Evolutionary conservation across 2,329 filamentous ascomycete genomes (phyloP).

Genomic region (Fusarium armeniacum): DNA sequence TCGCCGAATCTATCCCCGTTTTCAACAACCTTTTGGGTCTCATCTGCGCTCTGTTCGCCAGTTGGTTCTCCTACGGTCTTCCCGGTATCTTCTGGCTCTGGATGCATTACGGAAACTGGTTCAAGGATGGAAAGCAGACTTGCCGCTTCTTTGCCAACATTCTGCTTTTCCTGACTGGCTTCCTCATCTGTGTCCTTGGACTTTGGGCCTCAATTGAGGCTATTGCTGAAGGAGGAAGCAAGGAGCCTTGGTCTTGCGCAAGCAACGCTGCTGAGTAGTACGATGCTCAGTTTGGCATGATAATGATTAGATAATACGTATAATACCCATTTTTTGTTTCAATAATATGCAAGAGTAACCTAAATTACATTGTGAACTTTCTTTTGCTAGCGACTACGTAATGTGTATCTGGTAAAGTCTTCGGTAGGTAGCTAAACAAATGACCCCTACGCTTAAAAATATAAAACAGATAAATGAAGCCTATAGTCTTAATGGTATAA

Average conservation of each 20-base stretch:
- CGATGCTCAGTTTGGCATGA: fast-evolving
- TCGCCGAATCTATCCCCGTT: slow-evolving; percentile 77
- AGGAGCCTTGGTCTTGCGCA: slow-evolving; percentile 56
- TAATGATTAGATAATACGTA: slow-evolving; percentile 1
- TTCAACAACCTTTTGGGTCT: slow-evolving; percentile 76
- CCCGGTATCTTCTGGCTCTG: slow-evolving; percentile 64
- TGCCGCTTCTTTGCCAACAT: slow-evolving; percentile 54
- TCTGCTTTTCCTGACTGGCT: slow-evolving; percentile 52
- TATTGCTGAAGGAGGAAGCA: slow-evolving; percentile 51
- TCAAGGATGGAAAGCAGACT: slow-evolving; percentile 51
- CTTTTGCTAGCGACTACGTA: too few species aligned
- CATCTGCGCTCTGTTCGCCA: slow-evolving; percentile 73
- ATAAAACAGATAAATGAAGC: too few species aligned
- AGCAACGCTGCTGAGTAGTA: slow-evolving; percentile 48
- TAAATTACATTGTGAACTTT: too few species aligned
- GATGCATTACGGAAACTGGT: slow-evolving; percentile 61
- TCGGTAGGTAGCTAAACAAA: too few species aligned
- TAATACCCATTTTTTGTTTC: slow-evolving; percentile 15
- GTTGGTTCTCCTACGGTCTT: slow-evolving; percentile 73
- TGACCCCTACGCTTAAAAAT: too few species aligned
- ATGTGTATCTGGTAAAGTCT: too few species aligned
- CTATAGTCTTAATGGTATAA: too few species aligned
- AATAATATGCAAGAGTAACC: not conserved
- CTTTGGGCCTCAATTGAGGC: slow-evolving; percentile 58
- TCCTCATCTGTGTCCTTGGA: slow-evolving; percentile 56